Conservation (phyloP, 2,329 filamentous ascomycete genomes). For the Nothopassalora personata region DNA sequence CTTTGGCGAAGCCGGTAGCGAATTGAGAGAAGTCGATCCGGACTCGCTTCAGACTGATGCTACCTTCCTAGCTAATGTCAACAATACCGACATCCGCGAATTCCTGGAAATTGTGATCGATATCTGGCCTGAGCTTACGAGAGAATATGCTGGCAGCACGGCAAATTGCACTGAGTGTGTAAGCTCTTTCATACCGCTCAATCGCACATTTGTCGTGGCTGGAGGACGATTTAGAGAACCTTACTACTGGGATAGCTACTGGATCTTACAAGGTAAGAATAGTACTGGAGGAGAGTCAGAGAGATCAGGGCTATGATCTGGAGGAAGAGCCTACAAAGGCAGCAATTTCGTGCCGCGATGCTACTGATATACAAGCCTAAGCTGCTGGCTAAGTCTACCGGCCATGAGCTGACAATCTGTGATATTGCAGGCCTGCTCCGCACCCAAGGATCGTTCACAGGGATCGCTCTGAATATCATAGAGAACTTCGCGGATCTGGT, state of each 20-base stretch:
- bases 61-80: conserved; percentile 52
- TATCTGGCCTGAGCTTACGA: conserved; percentile 64
- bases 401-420: neutral
- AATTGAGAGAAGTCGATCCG: conserved; percentile 52
- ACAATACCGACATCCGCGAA: conserved; percentile 55
- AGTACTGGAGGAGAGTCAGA: too few relatives aligned
- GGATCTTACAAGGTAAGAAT: neutral
- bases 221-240: conserved; percentile 66
- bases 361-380: neutral
- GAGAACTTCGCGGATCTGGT: conserved; percentile 66
- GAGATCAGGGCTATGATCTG: conserved; percentile 60
- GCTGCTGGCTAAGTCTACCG: neutral
- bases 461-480: conserved; percentile 61
- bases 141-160: conserved; percentile 49
- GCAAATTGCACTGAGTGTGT: conserved; percentile 55
- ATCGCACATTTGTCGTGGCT: conserved; percentile 64
- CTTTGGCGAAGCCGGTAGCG: conserved; percentile 60
- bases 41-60: conserved; percentile 53
- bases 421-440: conserved; percentile 59
- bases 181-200: conserved; percentile 61
- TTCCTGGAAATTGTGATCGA: conserved; percentile 61
- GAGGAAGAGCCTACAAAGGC: conserved; percentile 32
- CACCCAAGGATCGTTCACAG: conserved; percentile 58
- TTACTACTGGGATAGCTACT: conserved; percentile 47
- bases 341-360: neutral